Evolutionary conservation across 345 rosid species (phyloP).

Genomic region (Citrus maxima): DNA sequence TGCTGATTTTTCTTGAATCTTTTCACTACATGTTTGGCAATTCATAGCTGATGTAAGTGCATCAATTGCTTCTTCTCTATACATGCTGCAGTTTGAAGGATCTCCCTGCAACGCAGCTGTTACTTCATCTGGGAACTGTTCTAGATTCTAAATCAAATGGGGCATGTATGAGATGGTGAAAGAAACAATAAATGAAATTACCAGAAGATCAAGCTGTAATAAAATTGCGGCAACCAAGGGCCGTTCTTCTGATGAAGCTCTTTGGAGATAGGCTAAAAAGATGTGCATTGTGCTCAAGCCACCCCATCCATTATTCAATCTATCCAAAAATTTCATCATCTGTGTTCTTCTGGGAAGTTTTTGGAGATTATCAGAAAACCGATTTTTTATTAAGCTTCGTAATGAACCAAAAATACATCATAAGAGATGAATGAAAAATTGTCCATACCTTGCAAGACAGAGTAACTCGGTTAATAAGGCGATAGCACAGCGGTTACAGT

Average conservation of each 20-base stretch:
- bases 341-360: conserved; percentile 37
- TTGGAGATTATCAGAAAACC: neutral
- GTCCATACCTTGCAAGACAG: conserved; percentile 44
- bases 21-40: conserved; percentile 24
- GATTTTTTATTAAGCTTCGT: neutral
- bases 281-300: conserved; percentile 57
- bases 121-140: conserved; percentile 19
- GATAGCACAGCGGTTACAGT: conserved; percentile 22
- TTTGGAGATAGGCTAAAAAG: conserved; percentile 44
- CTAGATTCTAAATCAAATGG: conserved; percentile 1
- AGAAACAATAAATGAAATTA: conserved; percentile 15
- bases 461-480: conserved; percentile 45
- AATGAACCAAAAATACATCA: neutral
- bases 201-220: conserved; percentile 66
- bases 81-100: conserved; percentile 41
- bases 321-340: conserved; percentile 32
- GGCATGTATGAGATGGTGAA: too few species aligned
- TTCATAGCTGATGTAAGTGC: conserved; percentile 41
- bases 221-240: conserved; percentile 52
- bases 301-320: conserved; percentile 36
- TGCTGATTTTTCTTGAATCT: conserved; percentile 53
- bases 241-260: conserved; percentile 42
- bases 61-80: conserved; percentile 64
- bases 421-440: neutral
- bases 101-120: conserved; percentile 53